Evolutionary conservation across 306 rosid genomes (phyloP), one percentile per base, ranked within the genome.

Genomic region (Mimosa bimucronata): DNA sequence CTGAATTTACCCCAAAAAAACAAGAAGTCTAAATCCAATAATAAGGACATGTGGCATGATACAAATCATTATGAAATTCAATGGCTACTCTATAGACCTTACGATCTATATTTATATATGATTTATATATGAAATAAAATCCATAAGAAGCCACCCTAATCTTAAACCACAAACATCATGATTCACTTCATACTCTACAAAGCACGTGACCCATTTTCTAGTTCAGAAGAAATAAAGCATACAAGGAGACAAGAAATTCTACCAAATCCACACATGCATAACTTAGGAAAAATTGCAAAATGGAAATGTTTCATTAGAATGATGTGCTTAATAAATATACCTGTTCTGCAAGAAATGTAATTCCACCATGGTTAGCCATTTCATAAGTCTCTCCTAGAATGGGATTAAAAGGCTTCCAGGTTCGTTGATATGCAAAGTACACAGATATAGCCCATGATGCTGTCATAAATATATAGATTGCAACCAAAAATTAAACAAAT

Each of bases 321-420:
- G 53, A n/a, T 7, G 66, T 37, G 7, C 25, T 53, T 7, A 80
- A 31, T 73, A 58, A 70, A 83, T 44, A 62, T 83, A 91, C 97
- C 94, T 91, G 97, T 77, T 91, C 93, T 41, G 97, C 58, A 42
- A 91, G 67, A 77, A 91, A 91, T 83, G 92, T 72, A 71, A 91
- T 3, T 34, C 92, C 94, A 28, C 79, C 81, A 53, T 91, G 91
- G 82, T 89, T 88, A 46, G 23, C 85, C 91, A 91, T 42, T 84
- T 91, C 97, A 80, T 88, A 91, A 73, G 97, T 91, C 82, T 91
- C 97, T 67, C 97, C 97, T 29, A 91, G 92, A 42, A 91, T 91
- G 38, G 97, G 97, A 83, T 91, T 91, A 77, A 91, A 91, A 53
- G 94, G 97, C 87, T 91, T 91, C 97, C 97, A 91, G 37, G 93